Conservation (phyloP, 345 rosid genomes). For the Populus euphratica region DNA sequence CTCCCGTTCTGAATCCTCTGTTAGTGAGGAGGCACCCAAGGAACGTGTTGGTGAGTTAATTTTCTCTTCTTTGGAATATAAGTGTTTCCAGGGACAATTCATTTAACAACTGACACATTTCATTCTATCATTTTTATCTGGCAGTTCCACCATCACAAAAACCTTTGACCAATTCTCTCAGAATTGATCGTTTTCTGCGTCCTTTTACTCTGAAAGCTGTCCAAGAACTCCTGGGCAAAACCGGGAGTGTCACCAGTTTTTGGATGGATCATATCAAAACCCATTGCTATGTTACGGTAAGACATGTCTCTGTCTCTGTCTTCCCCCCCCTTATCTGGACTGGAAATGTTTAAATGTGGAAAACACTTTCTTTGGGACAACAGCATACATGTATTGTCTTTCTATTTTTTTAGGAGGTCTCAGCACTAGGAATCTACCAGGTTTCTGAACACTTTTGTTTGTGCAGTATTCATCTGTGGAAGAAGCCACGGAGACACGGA, state of each 20-base stretch:
- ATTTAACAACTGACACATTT: constrained; percentile 1
- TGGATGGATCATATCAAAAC: constrained; percentile 99
- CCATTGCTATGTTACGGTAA: constrained; percentile 90
- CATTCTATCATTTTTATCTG: constrained; percentile 13
- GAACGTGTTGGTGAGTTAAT: constrained; percentile 77
- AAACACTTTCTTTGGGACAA: neutral
- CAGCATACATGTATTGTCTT: neutral
- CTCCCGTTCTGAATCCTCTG: constrained; percentile 59
- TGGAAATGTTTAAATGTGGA: neutral
- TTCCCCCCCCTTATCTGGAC: neutral
- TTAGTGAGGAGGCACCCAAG: constrained; percentile 63
- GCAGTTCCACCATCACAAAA: constrained; percentile 88
- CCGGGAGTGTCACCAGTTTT: constrained; percentile 69
- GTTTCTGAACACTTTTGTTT: constrained; percentile 12
- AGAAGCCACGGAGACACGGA: constrained; percentile 79
- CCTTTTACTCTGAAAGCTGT: constrained; percentile 97
- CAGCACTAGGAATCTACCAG: neutral
- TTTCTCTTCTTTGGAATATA: neutral
- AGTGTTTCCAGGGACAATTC: neutral
- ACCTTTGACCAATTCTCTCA: constrained; percentile 73
- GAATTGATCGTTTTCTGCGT: constrained; percentile 83
- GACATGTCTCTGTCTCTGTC: constrained; percentile 21
- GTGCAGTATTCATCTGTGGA: constrained; percentile 84
- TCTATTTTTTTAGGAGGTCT: neutral
- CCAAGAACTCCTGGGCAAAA: constrained; percentile 88